Evolutionary conservation across 768 basidiomycete genomes (phyloP), one percentile per base, ranked within the genome.

Genomic region (Pisolithus sp.): DNA sequence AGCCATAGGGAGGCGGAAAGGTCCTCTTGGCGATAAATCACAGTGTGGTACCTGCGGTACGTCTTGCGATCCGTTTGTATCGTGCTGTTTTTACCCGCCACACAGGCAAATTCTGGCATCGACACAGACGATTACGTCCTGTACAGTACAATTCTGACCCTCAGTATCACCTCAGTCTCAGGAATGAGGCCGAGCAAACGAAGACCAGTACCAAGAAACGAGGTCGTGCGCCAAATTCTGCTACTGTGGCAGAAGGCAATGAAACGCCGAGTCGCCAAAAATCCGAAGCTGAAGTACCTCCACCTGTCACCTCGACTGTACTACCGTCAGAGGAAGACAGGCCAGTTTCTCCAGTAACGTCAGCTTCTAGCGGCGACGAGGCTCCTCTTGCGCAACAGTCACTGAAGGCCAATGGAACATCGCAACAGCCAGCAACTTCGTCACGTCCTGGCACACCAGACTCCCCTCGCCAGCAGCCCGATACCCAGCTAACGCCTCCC

Each of bases 41-140:
- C 87, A 95, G 65, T 97, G 93, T 68, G 90, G 89, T 30, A 77
- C 81, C n/a, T 96, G 93, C 69, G 91, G 93, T 93, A 70, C 40
- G 34, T 39, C 46, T 17, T 26, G 52, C 23, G 48, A 47, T 53
- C 44, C 40, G n/a, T 41, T 43, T 30, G 45, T 30, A 18, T 47
- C 60, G 36, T 49, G 48, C 28, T 28, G 26, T 23, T 31, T 10
- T 18, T 51, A 34, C 49, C 39, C 46, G 39, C 48, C 51, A 18
- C 46, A 53, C 52, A 93, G 90, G 92, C 54, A 93, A 93, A 69
- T 93, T 79, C 71, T 94, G 87, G 85, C 89, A 93, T 67, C 72
- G 91, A 51, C 89, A 92, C 73, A 76, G 89, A 50, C 73, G 87
- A 50, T 88, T 89, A 5, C 77, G 89, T 4, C 87, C 88, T 7